Base-by-base conservation (phyloP, 371 early-diverging fungal genomes). In the Mucor irregularis region DNA sequence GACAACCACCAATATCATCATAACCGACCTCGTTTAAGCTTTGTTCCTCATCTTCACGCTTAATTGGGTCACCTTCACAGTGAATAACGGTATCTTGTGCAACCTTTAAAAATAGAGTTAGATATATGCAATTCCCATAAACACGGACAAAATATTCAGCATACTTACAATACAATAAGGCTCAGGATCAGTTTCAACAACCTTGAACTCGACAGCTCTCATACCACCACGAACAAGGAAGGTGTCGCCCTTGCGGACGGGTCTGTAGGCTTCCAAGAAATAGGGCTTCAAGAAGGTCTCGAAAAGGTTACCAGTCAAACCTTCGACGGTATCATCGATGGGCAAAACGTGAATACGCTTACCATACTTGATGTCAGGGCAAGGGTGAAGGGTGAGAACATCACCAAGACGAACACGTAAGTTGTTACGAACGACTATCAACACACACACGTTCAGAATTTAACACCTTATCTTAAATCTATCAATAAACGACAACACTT, bases 161-260 rank as follows among this genome's bases (percentile, higher is more conserved):
- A n/a, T n/a, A 86, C 89, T 82, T 83, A 96, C 99, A 78, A 96
- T 96, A 78, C 96, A 96, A 75, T 96, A 96, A 24, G 93, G 94
- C 17, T 88, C 87, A 22, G 97, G 97, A 49, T 98, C 99, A 1
- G 90, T 88, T 67, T 97, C 96, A 10, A 98, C 94, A 24, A 99
- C 93, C 83, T 99, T 99, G 86, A 99, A 99, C 75, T 99, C 99
- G 4, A 99, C 95, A 17, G 95, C 95, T 57, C 99, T 82, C 96
- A 95, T 98, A 67, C 97, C 98, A 52, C 94, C 98, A 58, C 95
- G 86, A 26, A 98, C 97, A 53, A 93, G 79, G 85, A 98, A 99
- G 38, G 89, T 73, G 74, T 97, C 96, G 17, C 97, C 99, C 76
- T 93, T 90, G 54, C 94, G 81, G 33, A 99, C 92, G 39, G 98